Conservation (phyloP, 176 grass and related monocot species). For the Olyra latifolia region DNA sequence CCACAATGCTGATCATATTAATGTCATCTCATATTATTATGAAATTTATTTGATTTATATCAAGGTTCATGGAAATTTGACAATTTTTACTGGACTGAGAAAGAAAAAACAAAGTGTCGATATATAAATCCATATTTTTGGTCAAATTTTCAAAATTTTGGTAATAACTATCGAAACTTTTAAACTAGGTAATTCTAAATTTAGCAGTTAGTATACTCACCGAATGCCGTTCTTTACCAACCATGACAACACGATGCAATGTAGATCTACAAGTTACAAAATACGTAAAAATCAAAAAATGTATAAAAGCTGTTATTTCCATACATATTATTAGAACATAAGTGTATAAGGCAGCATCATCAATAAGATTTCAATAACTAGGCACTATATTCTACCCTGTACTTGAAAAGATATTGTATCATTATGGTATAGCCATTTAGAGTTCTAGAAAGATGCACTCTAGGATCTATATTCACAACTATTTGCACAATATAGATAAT, state of each 20-base stretch:
- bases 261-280: slow-evolving; percentile 61
- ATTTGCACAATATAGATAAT: not conserved
- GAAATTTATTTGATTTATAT: too few relatives aligned
- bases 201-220: slow-evolving; percentile 40
- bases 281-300: not conserved
- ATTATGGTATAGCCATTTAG: too few relatives aligned
- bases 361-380: not conserved
- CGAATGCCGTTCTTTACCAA: slow-evolving; percentile 80
- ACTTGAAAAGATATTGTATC: too few relatives aligned
- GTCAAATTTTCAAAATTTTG: too few relatives aligned
- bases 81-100: too few relatives aligned
- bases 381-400: too few relatives aligned
- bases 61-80: too few relatives aligned
- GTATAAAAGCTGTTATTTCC: not conserved
- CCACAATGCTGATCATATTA: too few relatives aligned
- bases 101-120: not conserved
- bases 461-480: not conserved
- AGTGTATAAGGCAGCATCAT: not conserved
- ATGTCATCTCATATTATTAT: too few relatives aligned
- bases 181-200: not conserved
- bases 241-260: slow-evolving; percentile 64
- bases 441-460: too few relatives aligned
- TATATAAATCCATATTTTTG: too few relatives aligned
- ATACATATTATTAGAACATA: not conserved
- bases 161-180: not conserved